These are phyloP conservation scores for Taxawa tesnikishii DNA, from an alignment of 2,329 filamentous ascomycete species.

Conservation along the genomic window DNA sequence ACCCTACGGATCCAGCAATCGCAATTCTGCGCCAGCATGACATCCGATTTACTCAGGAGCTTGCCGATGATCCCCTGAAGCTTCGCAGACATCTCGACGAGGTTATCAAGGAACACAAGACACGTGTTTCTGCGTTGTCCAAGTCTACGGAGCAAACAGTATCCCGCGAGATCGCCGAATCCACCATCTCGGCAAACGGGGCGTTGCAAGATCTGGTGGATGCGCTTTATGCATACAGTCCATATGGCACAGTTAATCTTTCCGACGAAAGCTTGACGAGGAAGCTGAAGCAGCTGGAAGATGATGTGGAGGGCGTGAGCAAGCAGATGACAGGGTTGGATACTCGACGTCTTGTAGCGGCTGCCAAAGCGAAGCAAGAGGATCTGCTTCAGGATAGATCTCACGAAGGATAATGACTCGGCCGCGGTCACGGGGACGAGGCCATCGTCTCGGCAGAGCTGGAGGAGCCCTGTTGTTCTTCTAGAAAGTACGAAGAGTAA, in stretches of 20 bases:
- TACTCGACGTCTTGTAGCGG: conserved; percentile 11
- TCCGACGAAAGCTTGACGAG: conserved; percentile 14
- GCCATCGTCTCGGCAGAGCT: too few species aligned
- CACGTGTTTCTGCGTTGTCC: conserved; percentile 22
- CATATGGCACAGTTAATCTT: conserved; percentile 10
- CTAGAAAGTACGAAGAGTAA: too few species aligned
- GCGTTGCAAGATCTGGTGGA: conserved; percentile 23
- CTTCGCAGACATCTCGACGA: conserved; percentile 16
- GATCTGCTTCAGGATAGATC: conserved; percentile 1
- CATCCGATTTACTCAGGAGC: not conserved
- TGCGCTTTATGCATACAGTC: conserved; percentile 24
- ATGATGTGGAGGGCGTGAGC: conserved; percentile 23
- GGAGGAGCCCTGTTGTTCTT: too few species aligned
- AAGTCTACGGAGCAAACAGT: conserved; percentile 18
- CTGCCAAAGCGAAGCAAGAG: conserved; percentile 11
- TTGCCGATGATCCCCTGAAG: conserved; percentile 14
- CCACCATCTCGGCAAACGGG: conserved; percentile 22
- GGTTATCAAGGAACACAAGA: too few species aligned
- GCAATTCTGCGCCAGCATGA: not conserved
- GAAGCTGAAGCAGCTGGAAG: conserved; percentile 23
- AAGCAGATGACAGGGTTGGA: conserved; percentile 23
- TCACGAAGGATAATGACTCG: too few species aligned
- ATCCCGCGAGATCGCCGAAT: conserved; percentile 21
- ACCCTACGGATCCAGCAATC: not conserved
- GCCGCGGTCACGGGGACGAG: too few species aligned